Base-by-base conservation (phyloP, 805 yeast genomes). In the Yamadazyma philogaea region DNA sequence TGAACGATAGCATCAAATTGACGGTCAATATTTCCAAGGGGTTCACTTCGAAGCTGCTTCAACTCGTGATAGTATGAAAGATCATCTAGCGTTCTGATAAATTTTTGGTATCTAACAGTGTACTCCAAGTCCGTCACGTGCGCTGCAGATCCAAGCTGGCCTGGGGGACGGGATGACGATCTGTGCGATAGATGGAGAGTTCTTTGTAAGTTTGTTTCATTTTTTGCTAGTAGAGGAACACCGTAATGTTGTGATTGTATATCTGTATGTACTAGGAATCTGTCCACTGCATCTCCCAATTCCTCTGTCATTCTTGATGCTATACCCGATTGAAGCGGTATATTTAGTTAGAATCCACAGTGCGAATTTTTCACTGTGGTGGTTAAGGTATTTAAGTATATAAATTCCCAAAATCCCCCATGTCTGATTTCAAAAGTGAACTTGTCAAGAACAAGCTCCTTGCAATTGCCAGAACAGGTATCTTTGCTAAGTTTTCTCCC, bases 401-500 rank as follows among this genome's bases (percentile, higher is more conserved):
- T 37, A 37, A 28, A 37, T 15, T 15, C 15, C 11, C 40, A 27
- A 14, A 16, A 6, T 15, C 8, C n/a, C 7, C 30, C 11, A 37
- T 37, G 40, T 16, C 40, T 19, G 40, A 30, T 5, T 39, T 39
- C 22, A 30, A 41, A 18, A 22, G 35, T 18, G 38, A 42, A 7
- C 27, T 48, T 4, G 20, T 60, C 11, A 74, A 73, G 54, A 70
- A 74, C 42, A 70, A 75, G 49, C 68, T 82, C 22, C 59, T 83
- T 22, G 61, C 70, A 19, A 66, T 82, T 15, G 76, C 77, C 39
- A 55, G 63, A 3, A 64, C 79, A 1, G 80, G 79, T 1, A 60
- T 67, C n/a, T 84, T 77, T 55, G 66, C 74, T 18, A 62, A 63
- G 10, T 66, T 77, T 32, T 43, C 68, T 0, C 82, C 89, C 0